These are phyloP conservation scores for Actinidia arguta DNA, from an alignment of 179 eudicot genomes.

Conservation along the genomic window DNA sequence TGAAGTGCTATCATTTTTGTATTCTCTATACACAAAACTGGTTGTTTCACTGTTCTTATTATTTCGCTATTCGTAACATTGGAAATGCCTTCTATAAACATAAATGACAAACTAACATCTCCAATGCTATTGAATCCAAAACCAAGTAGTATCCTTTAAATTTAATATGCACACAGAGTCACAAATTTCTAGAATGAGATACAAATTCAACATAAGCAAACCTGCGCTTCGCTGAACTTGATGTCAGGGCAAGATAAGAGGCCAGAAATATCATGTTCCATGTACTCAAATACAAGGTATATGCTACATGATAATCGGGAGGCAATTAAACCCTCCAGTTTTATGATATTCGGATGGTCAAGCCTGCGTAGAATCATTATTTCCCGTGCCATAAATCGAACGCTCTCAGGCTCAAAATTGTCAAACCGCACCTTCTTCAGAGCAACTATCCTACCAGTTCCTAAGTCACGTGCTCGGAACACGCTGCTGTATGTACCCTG, in stretches of 20 bases:
- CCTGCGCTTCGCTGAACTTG: slow-evolving; percentile 85
- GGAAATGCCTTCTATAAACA: background rate
- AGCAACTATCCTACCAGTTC: slow-evolving; percentile 79
- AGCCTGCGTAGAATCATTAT: slow-evolving; percentile 78
- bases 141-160: background rate
- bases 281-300: slow-evolving; percentile 88
- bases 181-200: background rate
- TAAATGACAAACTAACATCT: background rate
- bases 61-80: background rate
- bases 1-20: too few species aligned
- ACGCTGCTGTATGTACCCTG: slow-evolving; percentile 93
- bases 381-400: slow-evolving; percentile 92
- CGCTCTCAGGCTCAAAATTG: slow-evolving; percentile 92
- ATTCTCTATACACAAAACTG: too few species aligned
- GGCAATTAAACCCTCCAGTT: slow-evolving; percentile 80
- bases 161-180: background rate
- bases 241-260: slow-evolving; percentile 73
- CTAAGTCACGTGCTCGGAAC: slow-evolving; percentile 72
- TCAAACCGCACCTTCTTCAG: slow-evolving; percentile 89
- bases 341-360: slow-evolving; percentile 86
- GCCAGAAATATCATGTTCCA: slow-evolving; percentile 91
- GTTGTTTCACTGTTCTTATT: too few species aligned
- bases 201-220: slow-evolving; percentile 23
- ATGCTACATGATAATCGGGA: slow-evolving; percentile 80
- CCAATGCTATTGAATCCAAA: background rate